phyloP scores from a whole-genome alignment of 495 filamentous ascomycete species.

The Peziza echinospora region DNA sequence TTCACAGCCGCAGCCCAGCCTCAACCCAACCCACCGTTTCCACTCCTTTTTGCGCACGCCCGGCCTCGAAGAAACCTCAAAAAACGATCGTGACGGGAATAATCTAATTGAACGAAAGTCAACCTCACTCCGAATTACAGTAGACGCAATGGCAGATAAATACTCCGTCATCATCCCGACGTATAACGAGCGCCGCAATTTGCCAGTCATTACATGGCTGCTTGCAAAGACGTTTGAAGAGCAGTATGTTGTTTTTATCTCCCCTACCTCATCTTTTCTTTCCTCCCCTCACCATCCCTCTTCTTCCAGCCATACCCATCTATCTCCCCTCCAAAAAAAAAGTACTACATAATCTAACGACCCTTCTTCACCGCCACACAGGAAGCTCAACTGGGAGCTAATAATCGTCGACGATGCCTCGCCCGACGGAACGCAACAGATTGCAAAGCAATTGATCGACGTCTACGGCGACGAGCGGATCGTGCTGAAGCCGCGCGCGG shows the following conservation, averaged over 20 bases:
- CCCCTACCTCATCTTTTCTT: not conserved
- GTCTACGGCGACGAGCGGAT: conserved; percentile 57
- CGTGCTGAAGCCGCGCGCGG: conserved; percentile 61
- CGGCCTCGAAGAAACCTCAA: too few relatives aligned
- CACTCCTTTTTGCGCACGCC: too few relatives aligned
- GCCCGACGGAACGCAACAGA: conserved; percentile 77
- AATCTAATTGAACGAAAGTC: too few relatives aligned
- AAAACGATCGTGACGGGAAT: too few relatives aligned
- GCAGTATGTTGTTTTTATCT: too few relatives aligned
- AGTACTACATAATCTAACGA: not conserved
- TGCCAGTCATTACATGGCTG: conserved; percentile 88
- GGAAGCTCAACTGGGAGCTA: conserved; percentile 85
- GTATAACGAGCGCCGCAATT: conserved; percentile 93
- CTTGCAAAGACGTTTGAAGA: conserved; percentile 77
- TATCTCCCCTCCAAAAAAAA: not conserved
- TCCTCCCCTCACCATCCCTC: not conserved
- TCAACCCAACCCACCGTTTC: too few relatives aligned
- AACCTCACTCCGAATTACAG: too few relatives aligned
- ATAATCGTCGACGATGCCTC: conserved; percentile 90
- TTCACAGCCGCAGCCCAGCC: too few relatives aligned
- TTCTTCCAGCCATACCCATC: not conserved
- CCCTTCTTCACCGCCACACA: not conserved
- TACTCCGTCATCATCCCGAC: conserved; percentile 95
- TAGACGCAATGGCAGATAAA: too few relatives aligned
- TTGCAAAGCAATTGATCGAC: conserved; percentile 73